phyloP scores from a whole-genome alignment of 1,139 yeast genomes.

The Kodamaea anthophila region DNA sequence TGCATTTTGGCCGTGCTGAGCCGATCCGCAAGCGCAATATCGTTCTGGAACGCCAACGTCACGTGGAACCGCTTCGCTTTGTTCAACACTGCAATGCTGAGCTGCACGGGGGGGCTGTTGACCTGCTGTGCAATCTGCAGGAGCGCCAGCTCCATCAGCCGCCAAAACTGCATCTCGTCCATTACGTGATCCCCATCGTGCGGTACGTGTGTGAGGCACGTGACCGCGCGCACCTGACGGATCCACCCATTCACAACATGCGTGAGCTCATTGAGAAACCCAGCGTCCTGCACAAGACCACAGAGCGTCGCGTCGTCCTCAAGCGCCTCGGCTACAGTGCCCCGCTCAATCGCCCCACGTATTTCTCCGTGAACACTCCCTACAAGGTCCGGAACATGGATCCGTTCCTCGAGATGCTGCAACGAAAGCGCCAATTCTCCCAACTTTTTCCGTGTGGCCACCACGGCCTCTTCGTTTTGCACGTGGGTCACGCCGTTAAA shows the following conservation, averaged over 20 bases:
- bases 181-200: constrained; percentile 49
- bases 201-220: constrained; percentile 48
- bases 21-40: constrained; percentile 63
- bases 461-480: constrained; percentile 23
- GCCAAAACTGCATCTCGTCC: constrained; percentile 81
- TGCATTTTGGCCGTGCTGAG: constrained; percentile 46
- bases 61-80: constrained; percentile 77
- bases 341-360: constrained; percentile 17
- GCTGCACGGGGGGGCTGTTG: constrained; percentile 44
- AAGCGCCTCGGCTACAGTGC: constrained; percentile 13
- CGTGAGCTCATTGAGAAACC: constrained; percentile 61
- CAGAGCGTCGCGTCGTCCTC: constrained; percentile 17
- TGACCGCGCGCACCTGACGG: constrained; percentile 52
- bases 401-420: constrained; percentile 61
- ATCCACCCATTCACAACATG: constrained; percentile 70
- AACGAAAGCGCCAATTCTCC: constrained; percentile 65
- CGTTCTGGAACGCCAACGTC: constrained; percentile 65
- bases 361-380: constrained; percentile 51
- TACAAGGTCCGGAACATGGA: constrained; percentile 61
- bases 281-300: constrained; percentile 36
- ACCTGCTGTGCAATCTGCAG: constrained; percentile 54
- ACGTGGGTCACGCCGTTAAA: constrained; percentile 23
- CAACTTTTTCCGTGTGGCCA: constrained; percentile 53
- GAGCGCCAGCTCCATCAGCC: constrained; percentile 61
- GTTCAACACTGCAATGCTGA: constrained; percentile 59